phyloP scores from a whole-genome alignment of 169 alveolate species.

The Cryptosporidium sp. region DNA sequence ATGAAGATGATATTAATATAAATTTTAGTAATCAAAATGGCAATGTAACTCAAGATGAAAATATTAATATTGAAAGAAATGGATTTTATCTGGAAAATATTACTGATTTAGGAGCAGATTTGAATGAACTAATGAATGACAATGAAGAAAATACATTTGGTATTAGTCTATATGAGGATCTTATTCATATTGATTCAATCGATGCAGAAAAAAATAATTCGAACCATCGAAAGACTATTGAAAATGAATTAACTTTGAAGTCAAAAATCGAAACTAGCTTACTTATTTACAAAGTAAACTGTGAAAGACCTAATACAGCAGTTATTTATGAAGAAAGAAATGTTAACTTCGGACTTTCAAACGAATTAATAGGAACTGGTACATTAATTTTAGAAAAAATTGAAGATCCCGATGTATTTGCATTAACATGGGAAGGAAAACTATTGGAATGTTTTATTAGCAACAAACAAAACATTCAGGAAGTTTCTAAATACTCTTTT shows the following conservation, averaged over 20 bases:
- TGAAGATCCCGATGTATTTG: slow-evolving; percentile 2
- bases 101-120: slow-evolving; percentile 13
- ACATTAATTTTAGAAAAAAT: slow-evolving; percentile 17
- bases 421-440: slow-evolving; percentile 49
- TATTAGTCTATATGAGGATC: slow-evolving; percentile 63
- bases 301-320: background rate
- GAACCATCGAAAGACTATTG: background rate
- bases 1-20: background rate
- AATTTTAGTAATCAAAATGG: background rate
- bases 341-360: slow-evolving; percentile 30
- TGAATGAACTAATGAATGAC: slow-evolving; percentile 34
- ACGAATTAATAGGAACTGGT: slow-evolving; percentile 48
- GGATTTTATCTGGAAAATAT: background rate
- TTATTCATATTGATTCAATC: slow-evolving; percentile 20
- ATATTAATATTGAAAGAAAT: background rate
- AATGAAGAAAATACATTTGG: slow-evolving; percentile 59
- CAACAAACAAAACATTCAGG: too few relatives aligned
- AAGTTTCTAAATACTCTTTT: slow-evolving; percentile 10
- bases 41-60: background rate
- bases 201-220: background rate
- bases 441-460: slow-evolving; percentile 16
- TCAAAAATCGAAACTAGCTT: slow-evolving; percentile 37
- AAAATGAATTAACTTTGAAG: slow-evolving; percentile 39
- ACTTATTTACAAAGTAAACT: slow-evolving; percentile 8
- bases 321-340: background rate